Evolutionary conservation across 179 eudicot species (phyloP).

Genomic region (Heliamphora ciliata): DNA sequence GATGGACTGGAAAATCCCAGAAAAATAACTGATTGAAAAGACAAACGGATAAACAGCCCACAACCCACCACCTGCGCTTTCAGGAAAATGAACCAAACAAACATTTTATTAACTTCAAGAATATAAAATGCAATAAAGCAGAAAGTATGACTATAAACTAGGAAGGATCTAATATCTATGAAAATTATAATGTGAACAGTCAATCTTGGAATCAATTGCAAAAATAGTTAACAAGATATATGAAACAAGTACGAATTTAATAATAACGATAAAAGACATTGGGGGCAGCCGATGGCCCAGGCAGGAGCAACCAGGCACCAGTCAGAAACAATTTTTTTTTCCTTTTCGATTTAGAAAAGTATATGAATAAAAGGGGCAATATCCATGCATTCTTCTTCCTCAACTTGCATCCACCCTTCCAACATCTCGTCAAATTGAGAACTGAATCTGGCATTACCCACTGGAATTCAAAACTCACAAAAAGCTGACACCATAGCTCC

Average conservation of each 20-base stretch:
- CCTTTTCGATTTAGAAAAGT: too few relatives aligned
- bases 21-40: conserved; percentile 51
- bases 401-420: too few relatives aligned
- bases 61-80: conserved; percentile 71
- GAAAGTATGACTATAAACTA: not conserved
- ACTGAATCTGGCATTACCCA: too few relatives aligned
- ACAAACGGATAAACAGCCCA: conserved; percentile 84
- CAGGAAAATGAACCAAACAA: conserved; percentile 13
- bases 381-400: too few relatives aligned
- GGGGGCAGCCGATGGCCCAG: not conserved
- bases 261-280: not conserved
- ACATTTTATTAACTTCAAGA: not conserved
- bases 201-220: not conserved
- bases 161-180: not conserved
- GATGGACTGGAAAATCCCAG: conserved; percentile 48
- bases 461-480: too few relatives aligned
- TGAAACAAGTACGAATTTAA: not conserved
- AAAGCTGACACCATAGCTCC: too few relatives aligned
- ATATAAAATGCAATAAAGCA: not conserved
- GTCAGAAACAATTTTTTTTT: too few relatives aligned
- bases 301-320: too few relatives aligned
- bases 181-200: not conserved
- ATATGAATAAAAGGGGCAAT: too few relatives aligned
- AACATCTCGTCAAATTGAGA: too few relatives aligned
- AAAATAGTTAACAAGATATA: not conserved